phyloP scores from a whole-genome alignment of 2,329 filamentous ascomycete genomes.

The Xylariaceae sp. region DNA sequence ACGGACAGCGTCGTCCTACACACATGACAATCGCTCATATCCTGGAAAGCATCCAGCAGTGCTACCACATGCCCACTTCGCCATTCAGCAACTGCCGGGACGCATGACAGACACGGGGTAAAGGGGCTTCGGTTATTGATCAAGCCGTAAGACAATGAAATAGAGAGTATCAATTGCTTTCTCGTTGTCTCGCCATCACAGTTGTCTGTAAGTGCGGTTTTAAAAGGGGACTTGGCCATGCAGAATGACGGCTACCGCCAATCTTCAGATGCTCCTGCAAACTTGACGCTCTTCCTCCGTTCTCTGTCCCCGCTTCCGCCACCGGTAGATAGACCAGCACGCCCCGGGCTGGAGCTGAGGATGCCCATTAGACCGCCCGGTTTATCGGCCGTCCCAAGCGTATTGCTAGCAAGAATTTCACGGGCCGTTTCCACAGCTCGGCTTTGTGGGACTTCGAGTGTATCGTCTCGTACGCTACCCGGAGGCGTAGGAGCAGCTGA shows the following conservation, averaged over 20 bases:
- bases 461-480: constrained; percentile 42
- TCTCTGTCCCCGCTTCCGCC: constrained; percentile 42
- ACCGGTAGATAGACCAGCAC: constrained; percentile 15
- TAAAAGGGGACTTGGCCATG: not conserved
- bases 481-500: constrained; percentile 19
- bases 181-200: not conserved
- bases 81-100: not conserved
- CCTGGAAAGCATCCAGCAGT: not conserved
- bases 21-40: not conserved
- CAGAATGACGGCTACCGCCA: constrained; percentile 24
- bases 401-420: constrained; percentile 39
- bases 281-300: constrained; percentile 60
- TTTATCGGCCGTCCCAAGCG: constrained; percentile 15
- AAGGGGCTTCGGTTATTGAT: no score
- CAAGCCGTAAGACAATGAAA: not conserved
- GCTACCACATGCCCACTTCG: not conserved
- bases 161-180: not conserved
- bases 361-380: constrained; percentile 42
- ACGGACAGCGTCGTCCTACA: not conserved
- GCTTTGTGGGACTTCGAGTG: constrained; percentile 53
- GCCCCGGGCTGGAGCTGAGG: constrained; percentile 48
- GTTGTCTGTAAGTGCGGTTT: not conserved
- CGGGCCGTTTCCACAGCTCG: constrained; percentile 56
- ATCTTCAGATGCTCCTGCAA: constrained; percentile 42
- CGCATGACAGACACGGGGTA: not conserved